These are phyloP conservation scores for Penicillium sp. DNA, from an alignment of 2,329 filamentous ascomycete species.

Conservation along the genomic window DNA sequence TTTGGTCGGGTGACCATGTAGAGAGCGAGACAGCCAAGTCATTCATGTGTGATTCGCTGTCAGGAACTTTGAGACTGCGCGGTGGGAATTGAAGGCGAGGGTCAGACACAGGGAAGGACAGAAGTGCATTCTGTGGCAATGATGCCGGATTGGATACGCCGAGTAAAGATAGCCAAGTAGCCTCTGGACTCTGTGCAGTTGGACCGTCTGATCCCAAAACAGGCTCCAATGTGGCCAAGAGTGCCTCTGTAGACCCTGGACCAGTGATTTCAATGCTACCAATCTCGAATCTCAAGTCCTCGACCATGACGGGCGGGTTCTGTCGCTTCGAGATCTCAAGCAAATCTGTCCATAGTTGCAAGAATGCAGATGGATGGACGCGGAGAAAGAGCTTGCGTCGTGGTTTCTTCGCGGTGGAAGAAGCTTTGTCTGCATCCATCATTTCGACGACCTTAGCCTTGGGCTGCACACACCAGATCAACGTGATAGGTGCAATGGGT, in stretches of 20 bases:
- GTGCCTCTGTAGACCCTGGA: conserved; percentile 78
- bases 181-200: conserved; percentile 41
- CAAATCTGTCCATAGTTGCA: conserved; percentile 68
- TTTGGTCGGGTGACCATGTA: conserved; percentile 69
- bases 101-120: conserved; percentile 77
- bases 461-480: conserved; percentile 72
- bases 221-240: conserved; percentile 71
- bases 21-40: conserved; percentile 67
- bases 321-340: conserved; percentile 64
- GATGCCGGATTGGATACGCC: conserved; percentile 70
- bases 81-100: conserved; percentile 82
- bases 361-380: conserved; percentile 78
- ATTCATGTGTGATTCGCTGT: conserved; percentile 43
- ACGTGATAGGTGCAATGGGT: conserved; percentile 72
- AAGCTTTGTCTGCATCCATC: conserved; percentile 35
- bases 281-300: conserved; percentile 74
- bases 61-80: conserved; percentile 56
- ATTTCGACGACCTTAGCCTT: conserved; percentile 45
- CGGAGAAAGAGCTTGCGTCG: conserved; percentile 70
- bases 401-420: conserved; percentile 37
- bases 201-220: conserved; percentile 28
- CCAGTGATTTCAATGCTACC: conserved; percentile 73
- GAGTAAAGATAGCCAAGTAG: conserved; percentile 50
- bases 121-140: conserved; percentile 71
- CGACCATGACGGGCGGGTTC: conserved; percentile 65